Conservation (phyloP, 805 yeast species). For the Candida krabiensis region DNA sequence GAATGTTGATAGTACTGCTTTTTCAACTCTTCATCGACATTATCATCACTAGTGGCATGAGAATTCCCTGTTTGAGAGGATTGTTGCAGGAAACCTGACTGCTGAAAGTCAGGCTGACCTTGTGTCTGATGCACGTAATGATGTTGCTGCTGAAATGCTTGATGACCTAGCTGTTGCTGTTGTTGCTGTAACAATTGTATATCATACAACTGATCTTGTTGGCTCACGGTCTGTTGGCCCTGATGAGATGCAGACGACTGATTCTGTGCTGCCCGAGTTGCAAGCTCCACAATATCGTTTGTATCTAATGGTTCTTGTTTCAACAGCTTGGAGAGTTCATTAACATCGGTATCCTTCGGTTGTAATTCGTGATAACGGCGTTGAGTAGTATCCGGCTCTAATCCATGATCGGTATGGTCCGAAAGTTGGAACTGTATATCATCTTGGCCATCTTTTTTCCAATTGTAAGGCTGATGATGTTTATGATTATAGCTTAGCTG, state of each 20-base stretch:
- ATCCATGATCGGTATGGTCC: constrained; percentile 8
- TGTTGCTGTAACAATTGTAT: constrained; percentile 20
- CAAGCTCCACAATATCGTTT: constrained; percentile 24
- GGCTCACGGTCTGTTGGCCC: constrained; percentile 5
- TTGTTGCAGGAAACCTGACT: not conserved
- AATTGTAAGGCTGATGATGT: constrained; percentile 38
- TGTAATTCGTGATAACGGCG: constrained; percentile 19
- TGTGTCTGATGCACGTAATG: constrained; percentile 13
- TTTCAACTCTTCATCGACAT: constrained; percentile 24
- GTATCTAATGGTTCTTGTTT: constrained; percentile 23
- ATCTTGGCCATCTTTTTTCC: constrained; percentile 29
- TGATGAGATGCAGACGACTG: constrained; percentile 10
- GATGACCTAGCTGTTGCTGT: constrained; percentile 19
- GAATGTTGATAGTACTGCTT: constrained; percentile 13
- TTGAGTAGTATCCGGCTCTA: constrained; percentile 3
- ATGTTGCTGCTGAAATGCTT: constrained; percentile 12
- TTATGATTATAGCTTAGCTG: constrained; percentile 40
- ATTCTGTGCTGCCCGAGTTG: constrained; percentile 24
- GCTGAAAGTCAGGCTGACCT: constrained; percentile 15
- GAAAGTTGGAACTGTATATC: constrained; percentile 19
- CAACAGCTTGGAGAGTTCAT: constrained; percentile 21
- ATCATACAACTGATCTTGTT: constrained; percentile 20
- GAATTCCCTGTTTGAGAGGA: not conserved
- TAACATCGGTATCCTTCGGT: constrained; percentile 19
- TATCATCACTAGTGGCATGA: constrained; percentile 15